Conservation (phyloP, 768 basidiomycete species). For the Boletus speciosus region DNA sequence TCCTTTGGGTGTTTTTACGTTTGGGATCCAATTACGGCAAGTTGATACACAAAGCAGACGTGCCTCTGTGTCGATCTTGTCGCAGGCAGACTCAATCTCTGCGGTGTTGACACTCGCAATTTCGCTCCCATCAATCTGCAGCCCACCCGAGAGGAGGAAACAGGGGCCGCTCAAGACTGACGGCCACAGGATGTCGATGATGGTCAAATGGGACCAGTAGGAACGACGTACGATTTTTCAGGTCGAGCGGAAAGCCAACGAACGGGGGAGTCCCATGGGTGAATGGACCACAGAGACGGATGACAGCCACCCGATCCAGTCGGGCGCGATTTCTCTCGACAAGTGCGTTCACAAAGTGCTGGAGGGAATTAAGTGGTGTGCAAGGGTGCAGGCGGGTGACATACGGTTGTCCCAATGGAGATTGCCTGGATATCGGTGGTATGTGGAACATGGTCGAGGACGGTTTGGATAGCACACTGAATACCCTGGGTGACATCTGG, state of each 20-base stretch:
- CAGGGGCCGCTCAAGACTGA: conserved; percentile 29
- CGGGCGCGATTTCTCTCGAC: conserved; percentile 51
- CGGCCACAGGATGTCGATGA: not conserved
- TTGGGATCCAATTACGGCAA: not conserved
- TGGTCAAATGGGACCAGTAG: not conserved
- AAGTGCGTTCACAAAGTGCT: conserved; percentile 59
- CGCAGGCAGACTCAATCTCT: conserved; percentile 45
- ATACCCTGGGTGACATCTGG: conserved; percentile 58
- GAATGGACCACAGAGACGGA: conserved; percentile 60
- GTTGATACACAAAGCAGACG: not conserved
- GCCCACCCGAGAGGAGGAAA: conserved; percentile 37
- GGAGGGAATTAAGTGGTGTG: not conserved
- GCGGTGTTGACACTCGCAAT: conserved; percentile 41
- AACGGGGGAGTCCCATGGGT: conserved; percentile 57
- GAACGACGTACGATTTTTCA: conserved; percentile 29
- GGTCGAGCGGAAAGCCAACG: conserved; percentile 43
- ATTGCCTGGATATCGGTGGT: conserved; percentile 44
- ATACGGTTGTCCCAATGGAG: conserved; percentile 60
- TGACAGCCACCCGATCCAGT: conserved; percentile 59
- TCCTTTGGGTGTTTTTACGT: conserved; percentile 12
- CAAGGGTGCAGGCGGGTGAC: not conserved
- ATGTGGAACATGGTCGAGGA: conserved; percentile 38
- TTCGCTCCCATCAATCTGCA: conserved; percentile 47
- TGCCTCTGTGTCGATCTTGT: conserved; percentile 33
- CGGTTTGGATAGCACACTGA: conserved; percentile 44